A percentile compares a stretch with the other conserved stretches of the same genome.
Evolutionary conservation across 2,329 filamentous ascomycete genomes (phyloP).

Genomic region (Chaetomium olivaceum): DNA sequence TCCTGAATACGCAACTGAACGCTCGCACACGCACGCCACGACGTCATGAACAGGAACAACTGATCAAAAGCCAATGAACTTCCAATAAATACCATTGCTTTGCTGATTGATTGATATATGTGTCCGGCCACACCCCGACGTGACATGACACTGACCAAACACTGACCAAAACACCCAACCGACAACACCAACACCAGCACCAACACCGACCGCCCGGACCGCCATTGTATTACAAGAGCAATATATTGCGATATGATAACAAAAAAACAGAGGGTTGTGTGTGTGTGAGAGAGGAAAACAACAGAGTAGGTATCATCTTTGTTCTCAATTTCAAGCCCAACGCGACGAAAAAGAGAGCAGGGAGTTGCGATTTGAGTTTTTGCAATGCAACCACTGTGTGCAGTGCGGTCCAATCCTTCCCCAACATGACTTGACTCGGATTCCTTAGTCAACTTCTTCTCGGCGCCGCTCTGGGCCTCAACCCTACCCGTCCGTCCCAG

Average conservation of each 20-base stretch:
- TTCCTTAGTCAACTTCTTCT: background rate
- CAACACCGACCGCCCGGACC: background rate
- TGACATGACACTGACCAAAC: background rate
- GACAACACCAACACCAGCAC: background rate
- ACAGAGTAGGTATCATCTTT: conserved; percentile 9
- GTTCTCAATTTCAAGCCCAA: background rate
- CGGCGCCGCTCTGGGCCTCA: background rate
- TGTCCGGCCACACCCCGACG: background rate
- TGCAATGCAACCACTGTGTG: background rate
- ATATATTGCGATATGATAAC: conserved; percentile 14
- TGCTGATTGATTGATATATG: background rate
- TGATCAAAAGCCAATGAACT: background rate
- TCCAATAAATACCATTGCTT: background rate
- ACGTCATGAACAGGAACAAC: background rate
- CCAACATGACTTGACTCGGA: background rate
- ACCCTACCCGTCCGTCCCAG: background rate
- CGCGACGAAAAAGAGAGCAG: background rate
- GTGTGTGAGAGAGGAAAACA: conserved; percentile 1
- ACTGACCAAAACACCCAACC: background rate
- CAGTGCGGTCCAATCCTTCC: background rate
- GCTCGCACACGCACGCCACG: background rate
- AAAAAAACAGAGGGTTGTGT: background rate
- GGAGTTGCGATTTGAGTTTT: background rate
- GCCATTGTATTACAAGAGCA: conserved; percentile 18
- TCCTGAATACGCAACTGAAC: background rate